These are phyloP conservation scores for Pascua sp. DNA, from an alignment of 1,284 basidiomycete species.

Conservation along the genomic window DNA sequence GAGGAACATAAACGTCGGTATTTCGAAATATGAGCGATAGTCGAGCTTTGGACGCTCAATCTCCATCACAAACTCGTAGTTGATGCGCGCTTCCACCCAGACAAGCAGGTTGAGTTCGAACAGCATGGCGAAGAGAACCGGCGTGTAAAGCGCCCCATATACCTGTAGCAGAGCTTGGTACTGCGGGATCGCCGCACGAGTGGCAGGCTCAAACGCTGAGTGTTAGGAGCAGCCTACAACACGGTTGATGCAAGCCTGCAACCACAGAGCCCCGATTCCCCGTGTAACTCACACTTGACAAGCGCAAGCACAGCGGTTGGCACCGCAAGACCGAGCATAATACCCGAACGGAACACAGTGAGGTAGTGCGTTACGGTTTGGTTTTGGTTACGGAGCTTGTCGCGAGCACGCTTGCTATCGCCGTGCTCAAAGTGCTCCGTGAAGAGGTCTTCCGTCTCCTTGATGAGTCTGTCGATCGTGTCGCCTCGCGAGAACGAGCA, in stretches of 20 bases:
- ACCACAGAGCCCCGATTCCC: not conserved
- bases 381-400: constrained; percentile 61
- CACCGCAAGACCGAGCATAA: constrained; percentile 70
- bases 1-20: constrained; percentile 73
- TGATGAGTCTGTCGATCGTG: constrained; percentile 63
- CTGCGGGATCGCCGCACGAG: constrained; percentile 60
- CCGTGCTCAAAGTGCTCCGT: constrained; percentile 74
- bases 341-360: constrained; percentile 70
- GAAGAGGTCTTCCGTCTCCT: constrained; percentile 69
- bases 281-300: constrained; percentile 58
- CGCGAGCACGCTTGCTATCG: constrained; percentile 73
- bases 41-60: constrained; percentile 74
- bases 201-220: constrained; percentile 61
- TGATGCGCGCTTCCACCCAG: constrained; percentile 74
- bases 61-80: constrained; percentile 91
- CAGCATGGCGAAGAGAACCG: constrained; percentile 70
- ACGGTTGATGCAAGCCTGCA: too few relatives aligned
- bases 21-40: constrained; percentile 77
- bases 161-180: constrained; percentile 74
- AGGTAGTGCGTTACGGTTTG: constrained; percentile 67
- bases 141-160: constrained; percentile 74
- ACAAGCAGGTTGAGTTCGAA: constrained; percentile 76
- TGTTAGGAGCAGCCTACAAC: not conserved
- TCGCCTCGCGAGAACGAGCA: constrained; percentile 55
- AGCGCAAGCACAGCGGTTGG: constrained; percentile 71